Conservation (phyloP, 2,329 filamentous ascomycete genomes). For the Ophiosphaerella herpotricha region DNA sequence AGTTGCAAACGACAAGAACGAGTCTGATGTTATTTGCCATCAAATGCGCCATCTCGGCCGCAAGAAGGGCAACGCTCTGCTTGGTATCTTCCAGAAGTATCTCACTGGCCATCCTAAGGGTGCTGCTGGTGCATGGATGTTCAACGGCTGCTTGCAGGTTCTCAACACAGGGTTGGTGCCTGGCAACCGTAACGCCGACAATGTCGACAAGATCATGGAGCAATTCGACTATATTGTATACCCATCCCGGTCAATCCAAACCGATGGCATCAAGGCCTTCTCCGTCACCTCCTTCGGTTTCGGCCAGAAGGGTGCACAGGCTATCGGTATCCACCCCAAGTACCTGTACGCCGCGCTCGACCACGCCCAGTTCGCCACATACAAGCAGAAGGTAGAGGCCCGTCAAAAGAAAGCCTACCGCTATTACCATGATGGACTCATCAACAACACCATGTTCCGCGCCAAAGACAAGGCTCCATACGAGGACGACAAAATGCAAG, state of each 20-base stretch:
- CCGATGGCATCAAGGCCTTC: constrained; percentile 97
- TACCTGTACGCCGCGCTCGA: constrained; percentile 96
- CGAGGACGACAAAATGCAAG: constrained; percentile 80
- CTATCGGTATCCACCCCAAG: constrained; percentile 93
- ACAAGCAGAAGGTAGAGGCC: constrained; percentile 85
- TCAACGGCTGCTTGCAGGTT: constrained; percentile 96
- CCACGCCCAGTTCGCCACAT: constrained; percentile 77
- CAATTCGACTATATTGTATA: constrained; percentile 98
- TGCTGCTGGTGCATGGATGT: constrained; percentile 99
- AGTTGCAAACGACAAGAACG: constrained; percentile 99
- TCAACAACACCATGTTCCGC: constrained; percentile 97
- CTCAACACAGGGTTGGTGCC: constrained; percentile 93
- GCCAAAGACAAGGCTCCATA: constrained; percentile 93
- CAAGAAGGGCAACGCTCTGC: constrained; percentile 91
- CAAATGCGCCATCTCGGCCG: constrained; percentile 94
- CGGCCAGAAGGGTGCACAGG: constrained; percentile 97
- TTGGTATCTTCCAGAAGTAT: constrained; percentile 99
- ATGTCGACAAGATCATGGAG: constrained; percentile 95
- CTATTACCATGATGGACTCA: constrained; percentile 96
- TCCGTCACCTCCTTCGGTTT: constrained; percentile 99
- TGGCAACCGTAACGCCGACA: constrained; percentile 97
- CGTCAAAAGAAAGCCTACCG: constrained; percentile 98
- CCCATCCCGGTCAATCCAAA: constrained; percentile 92
- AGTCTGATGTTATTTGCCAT: constrained; percentile 95
- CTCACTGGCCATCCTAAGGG: constrained; percentile 98